Base-by-base conservation (phyloP, 1,284 basidiomycete genomes). In the Leccinum variabile region DNA sequence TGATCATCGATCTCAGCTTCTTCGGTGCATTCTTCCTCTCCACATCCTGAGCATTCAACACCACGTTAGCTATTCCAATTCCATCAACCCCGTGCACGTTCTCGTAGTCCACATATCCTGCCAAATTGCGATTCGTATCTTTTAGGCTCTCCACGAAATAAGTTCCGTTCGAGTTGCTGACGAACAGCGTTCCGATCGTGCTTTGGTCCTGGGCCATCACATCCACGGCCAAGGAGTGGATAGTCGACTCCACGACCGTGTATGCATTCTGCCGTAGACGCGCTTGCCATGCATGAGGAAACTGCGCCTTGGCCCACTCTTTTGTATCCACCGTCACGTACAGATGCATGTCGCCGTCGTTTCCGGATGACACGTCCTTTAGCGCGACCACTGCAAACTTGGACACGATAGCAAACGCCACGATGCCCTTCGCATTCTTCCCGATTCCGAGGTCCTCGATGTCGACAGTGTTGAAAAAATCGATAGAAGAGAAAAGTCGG, bases 91-190 rank as follows among this genome's bases (percentile, higher is more conserved):
- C 95, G 68, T 92, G 91, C 32, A 98, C 77, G 63, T 88, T 88
- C 78, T 99, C 97, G 70, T 91, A 98, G 75, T 98, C 97, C 49
- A 99, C 96, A 63, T 89, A 95, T 9, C 96, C 97, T 65, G 82
- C 78, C 54, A 85, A 80, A 72, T 97, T 97, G 54, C 97, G 82
- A 74, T 97, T 96, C 8, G 97, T 98, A 72, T 96, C 89, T 71
- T 88, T 84, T 60, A 99, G 80, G 70, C 91, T 91, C 76, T 96
- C 85, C n/a, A 96, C 91, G 74, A 98, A 99, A 77, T 89, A 94
- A 9, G 94, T 97, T 2, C 97, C 97, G 67, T 97, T 94, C 49
- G 90, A 92, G 76, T 98, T 97, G 75, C 90, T 94, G 55, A 97
- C 90, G 78, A 98, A 99, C 5, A 99, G 80, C 2, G 95, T 97